phyloP scores from a whole-genome alignment of 2,329 filamentous ascomycete species.

The Didymella lethalis region DNA sequence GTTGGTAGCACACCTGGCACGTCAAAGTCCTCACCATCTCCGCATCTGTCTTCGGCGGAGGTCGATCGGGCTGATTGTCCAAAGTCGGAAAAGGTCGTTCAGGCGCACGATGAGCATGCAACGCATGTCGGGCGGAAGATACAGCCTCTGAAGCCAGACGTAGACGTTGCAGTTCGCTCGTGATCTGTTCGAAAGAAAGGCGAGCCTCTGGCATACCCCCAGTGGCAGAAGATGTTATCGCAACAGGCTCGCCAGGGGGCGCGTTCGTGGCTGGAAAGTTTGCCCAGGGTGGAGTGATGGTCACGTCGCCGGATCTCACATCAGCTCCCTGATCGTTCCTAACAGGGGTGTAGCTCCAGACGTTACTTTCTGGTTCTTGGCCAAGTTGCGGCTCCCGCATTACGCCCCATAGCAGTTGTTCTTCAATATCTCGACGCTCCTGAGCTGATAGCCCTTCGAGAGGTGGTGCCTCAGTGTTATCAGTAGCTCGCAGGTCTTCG shows the following conservation, averaged over 20 bases:
- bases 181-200: conserved; percentile 29
- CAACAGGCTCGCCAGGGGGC: conserved; percentile 1
- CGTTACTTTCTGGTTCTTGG: conserved; percentile 28
- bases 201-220: conserved; percentile 24
- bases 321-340: background rate
- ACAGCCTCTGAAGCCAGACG: conserved; percentile 30
- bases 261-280: conserved; percentile 3
- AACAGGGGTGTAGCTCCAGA: conserved; percentile 34
- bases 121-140: conserved; percentile 24
- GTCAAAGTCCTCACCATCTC: conserved; percentile 60
- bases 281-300: conserved; percentile 19
- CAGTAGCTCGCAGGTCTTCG: conserved; percentile 45
- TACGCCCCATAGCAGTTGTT: conserved; percentile 46
- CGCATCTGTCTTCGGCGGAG: conserved; percentile 57
- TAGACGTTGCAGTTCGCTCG: conserved; percentile 28
- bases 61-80: conserved; percentile 57
- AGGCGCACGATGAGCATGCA: conserved; percentile 24
- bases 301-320: conserved; percentile 1
- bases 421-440: conserved; percentile 43
- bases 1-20: conserved; percentile 63
- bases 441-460: conserved; percentile 32
- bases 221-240: conserved; percentile 14
- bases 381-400: conserved; percentile 38
- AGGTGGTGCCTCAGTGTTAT: conserved; percentile 31
- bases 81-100: conserved; percentile 46